phyloP scores from a whole-genome alignment of 2,329 filamentous ascomycete species.

The Hysterium pulicare region DNA sequence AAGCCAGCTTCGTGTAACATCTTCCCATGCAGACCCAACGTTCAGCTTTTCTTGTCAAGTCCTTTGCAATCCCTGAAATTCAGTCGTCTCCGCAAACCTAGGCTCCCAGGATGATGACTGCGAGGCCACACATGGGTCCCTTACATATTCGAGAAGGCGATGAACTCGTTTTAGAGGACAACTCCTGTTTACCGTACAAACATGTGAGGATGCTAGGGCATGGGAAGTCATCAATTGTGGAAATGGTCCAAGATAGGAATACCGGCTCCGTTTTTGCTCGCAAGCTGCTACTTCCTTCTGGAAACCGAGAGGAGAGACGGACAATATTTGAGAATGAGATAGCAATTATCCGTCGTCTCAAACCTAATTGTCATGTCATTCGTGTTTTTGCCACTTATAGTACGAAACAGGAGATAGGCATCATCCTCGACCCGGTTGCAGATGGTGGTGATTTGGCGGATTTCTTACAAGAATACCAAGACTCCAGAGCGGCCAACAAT shows the following conservation, averaged over 20 bases:
- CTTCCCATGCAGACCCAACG: no score
- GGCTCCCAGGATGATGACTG: no score
- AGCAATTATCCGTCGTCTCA: slow-evolving; percentile 11
- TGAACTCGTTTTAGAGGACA: neutral
- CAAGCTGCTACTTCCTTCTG: neutral
- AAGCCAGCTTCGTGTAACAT: no score
- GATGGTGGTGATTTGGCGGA: slow-evolving; percentile 16
- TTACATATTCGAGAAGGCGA: neutral
- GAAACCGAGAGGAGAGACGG: slow-evolving; percentile 2
- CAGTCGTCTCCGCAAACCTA: no score
- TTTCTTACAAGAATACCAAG: slow-evolving; percentile 13
- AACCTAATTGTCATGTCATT: slow-evolving; percentile 13
- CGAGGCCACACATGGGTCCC: neutral
- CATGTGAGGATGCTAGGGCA: neutral
- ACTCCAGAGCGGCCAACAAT: neutral
- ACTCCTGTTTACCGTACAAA: neutral
- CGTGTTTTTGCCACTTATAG: slow-evolving; percentile 13
- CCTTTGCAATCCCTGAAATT: no score
- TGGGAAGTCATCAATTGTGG: neutral
- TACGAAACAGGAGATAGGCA: slow-evolving; percentile 4
- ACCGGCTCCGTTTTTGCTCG: neutral
- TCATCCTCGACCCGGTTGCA: slow-evolving; percentile 18
- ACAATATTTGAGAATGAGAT: slow-evolving; percentile 10
- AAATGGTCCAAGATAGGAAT: neutral
- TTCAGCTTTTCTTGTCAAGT: no score